Evolutionary conservation across 2,329 filamentous ascomycete species (phyloP).

Genomic region (Phialemoniopsis sp.): DNA sequence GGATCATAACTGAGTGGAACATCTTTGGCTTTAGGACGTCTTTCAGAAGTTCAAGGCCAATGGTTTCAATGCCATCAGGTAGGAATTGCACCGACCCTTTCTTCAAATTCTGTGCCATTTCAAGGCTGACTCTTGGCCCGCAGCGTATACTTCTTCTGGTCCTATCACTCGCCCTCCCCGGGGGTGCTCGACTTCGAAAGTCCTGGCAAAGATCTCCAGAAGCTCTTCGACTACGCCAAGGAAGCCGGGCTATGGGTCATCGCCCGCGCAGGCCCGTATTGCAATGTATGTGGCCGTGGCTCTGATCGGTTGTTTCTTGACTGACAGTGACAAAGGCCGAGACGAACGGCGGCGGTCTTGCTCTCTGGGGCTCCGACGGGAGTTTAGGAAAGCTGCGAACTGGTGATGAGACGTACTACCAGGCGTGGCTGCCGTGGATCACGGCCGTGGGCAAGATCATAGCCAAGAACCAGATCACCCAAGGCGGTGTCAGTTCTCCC

Average conservation of each 20-base stretch:
- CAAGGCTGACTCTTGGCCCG: neutral
- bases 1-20: neutral
- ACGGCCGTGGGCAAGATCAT: conserved; percentile 41
- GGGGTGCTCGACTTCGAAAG: conserved; percentile 44
- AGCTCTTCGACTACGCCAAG: conserved; percentile 45
- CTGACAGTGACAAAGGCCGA: conserved; percentile 25
- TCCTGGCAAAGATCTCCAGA: conserved; percentile 44
- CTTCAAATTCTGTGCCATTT: too few species aligned
- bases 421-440: conserved; percentile 44
- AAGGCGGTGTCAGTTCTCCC: conserved; percentile 28
- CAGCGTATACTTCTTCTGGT: conserved; percentile 46
- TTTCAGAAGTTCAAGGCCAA: conserved; percentile 50
- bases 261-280: conserved; percentile 45
- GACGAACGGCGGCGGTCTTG: conserved; percentile 38
- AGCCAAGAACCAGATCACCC: conserved; percentile 45
- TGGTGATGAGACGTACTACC: conserved; percentile 33
- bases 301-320: too few species aligned
- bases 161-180: conserved; percentile 38
- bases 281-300: conserved; percentile 24
- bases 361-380: conserved; percentile 37
- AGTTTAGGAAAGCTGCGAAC: conserved; percentile 34
- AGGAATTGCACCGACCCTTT: conserved; percentile 6
- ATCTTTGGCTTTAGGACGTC: conserved; percentile 30
- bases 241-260: conserved; percentile 48
- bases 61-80: conserved; percentile 46